phyloP scores from a whole-genome alignment of 1,284 basidiomycete species.

The Microbotryum violaceum region DNA sequence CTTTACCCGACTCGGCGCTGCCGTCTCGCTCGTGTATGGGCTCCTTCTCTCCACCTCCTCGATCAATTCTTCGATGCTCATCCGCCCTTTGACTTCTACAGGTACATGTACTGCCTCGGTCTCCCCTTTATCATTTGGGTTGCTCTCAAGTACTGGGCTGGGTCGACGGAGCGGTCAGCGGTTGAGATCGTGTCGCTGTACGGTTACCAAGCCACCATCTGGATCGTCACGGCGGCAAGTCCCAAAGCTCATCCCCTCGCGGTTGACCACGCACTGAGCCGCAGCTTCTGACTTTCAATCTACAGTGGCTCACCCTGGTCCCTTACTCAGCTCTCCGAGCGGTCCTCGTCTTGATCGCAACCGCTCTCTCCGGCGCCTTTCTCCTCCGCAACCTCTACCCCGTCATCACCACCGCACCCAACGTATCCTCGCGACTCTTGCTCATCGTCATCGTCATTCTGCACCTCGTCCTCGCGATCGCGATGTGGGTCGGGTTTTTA shows the following conservation, averaged over 20 bases:
- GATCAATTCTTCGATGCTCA: background rate
- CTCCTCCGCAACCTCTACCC: conserved; percentile 68
- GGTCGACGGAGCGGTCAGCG: conserved; percentile 74
- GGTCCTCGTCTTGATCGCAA: conserved; percentile 47
- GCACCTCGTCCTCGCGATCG: conserved; percentile 33
- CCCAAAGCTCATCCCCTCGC: background rate
- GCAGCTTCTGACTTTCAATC: no score
- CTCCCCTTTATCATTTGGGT: conserved; percentile 72
- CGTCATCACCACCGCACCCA: conserved; percentile 69
- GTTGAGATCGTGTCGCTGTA: conserved; percentile 55
- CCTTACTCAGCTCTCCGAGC: conserved; percentile 32
- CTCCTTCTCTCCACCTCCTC: background rate
- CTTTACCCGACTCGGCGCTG: conserved; percentile 72
- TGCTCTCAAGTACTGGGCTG: conserved; percentile 63
- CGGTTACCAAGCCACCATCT: conserved; percentile 46
- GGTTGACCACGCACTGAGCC: background rate
- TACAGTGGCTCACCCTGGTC: conserved; percentile 34
- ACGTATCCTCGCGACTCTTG: conserved; percentile 70
- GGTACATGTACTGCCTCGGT: conserved; percentile 71
- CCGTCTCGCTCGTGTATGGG: conserved; percentile 58
- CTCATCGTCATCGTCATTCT: conserved; percentile 48
- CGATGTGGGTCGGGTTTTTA: conserved; percentile 36
- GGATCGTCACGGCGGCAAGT: conserved; percentile 57
- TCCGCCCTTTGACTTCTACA: conserved; percentile 55
- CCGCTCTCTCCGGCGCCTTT: conserved; percentile 46